These are phyloP conservation scores for Silene uniflora DNA, from an alignment of 148 eudicot genomes.

Conservation along the genomic window DNA sequence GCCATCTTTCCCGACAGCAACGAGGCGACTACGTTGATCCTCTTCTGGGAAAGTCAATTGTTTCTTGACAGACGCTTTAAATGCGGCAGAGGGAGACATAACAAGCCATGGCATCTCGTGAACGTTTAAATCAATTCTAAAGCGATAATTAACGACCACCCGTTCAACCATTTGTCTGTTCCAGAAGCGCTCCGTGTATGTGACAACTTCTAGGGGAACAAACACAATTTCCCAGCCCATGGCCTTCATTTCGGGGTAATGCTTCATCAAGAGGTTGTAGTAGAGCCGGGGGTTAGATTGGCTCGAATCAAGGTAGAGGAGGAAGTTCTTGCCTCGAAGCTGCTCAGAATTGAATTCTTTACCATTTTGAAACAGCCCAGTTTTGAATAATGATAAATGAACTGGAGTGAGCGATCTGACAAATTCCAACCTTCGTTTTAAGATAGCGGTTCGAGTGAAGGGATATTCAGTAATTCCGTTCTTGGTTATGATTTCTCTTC, in stretches of 20 bases:
- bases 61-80: not conserved
- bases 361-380: not conserved
- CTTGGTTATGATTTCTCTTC: not conserved
- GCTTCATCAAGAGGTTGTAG: too few relatives aligned
- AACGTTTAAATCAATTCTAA: not conserved
- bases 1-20: conserved; percentile 2
- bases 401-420: not conserved
- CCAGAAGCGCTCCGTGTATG: not conserved
- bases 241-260: too few relatives aligned
- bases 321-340: too few relatives aligned
- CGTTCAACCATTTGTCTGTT: not conserved
- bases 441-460: not conserved
- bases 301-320: too few relatives aligned
- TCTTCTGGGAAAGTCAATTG: not conserved
- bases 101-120: too few relatives aligned
- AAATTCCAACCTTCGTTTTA: not conserved
- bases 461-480: not conserved
- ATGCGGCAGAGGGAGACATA: not conserved
- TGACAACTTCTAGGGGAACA: too few relatives aligned
- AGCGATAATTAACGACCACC: not conserved
- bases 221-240: too few relatives aligned
- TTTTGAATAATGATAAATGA: not conserved
- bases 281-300: too few relatives aligned
- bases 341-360: too few relatives aligned
- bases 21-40: not conserved